Percentiles rank a stretch among this genome's conserved stretches.
These are phyloP conservation scores for Starmerella riodocensis DNA, from an alignment of 805 yeast genomes.

Conservation along the genomic window DNA sequence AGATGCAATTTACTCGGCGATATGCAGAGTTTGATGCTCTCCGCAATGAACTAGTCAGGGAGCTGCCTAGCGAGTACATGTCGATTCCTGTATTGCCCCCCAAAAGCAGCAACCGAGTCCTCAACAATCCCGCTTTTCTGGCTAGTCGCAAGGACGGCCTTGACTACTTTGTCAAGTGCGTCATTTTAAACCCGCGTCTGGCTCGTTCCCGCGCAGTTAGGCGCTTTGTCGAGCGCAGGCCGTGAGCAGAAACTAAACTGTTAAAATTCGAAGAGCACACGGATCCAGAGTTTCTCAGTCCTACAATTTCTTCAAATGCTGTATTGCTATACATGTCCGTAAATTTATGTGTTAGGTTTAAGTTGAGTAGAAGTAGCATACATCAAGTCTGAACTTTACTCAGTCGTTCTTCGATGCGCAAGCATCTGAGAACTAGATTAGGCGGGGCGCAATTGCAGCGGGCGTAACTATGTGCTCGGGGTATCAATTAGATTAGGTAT, in stretches of 20 bases:
- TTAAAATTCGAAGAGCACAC: neutral
- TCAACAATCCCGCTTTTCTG: conserved; percentile 25
- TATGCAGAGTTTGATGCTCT: conserved; percentile 51
- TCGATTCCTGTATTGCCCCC: conserved; percentile 38
- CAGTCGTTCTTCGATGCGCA: no score
- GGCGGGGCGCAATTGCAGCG: no score
- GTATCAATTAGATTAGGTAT: no score
- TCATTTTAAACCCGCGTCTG: conserved; percentile 33
- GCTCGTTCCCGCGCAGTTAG: conserved; percentile 27
- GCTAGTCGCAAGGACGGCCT: conserved; percentile 32
- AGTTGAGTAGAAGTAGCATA: no score
- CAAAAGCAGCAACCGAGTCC: conserved; percentile 27
- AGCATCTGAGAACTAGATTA: no score
- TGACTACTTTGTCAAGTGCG: conserved; percentile 35
- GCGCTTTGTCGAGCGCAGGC: conserved; percentile 20
- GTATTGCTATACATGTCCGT: no score
- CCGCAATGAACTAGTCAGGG: conserved; percentile 29
- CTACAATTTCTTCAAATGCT: no score
- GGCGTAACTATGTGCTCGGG: no score
- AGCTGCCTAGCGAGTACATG: conserved; percentile 29
- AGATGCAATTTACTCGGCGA: conserved; percentile 40
- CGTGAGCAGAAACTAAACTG: neutral
- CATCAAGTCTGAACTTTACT: no score
- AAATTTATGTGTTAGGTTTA: no score
- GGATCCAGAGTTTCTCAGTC: no score